Evolutionary conservation across 2,329 filamentous ascomycete species (phyloP).

Genomic region (Hypoxylon sp.): DNA sequence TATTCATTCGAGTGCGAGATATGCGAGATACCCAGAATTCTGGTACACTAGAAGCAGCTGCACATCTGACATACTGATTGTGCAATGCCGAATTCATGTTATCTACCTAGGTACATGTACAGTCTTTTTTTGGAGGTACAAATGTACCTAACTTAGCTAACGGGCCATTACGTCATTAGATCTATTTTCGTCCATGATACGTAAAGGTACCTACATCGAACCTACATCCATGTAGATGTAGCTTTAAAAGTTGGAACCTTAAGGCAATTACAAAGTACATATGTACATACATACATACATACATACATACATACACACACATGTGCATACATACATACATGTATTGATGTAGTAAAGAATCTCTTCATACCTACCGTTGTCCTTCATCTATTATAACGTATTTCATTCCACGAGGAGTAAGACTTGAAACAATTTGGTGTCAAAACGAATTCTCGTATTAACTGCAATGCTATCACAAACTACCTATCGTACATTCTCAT

Average conservation of each 20-base stretch:
- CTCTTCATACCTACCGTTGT: not conserved
- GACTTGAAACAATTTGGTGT: not conserved
- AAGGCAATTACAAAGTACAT: no score
- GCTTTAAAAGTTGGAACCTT: no score
- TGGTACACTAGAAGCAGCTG: no score
- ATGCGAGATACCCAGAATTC: not conserved
- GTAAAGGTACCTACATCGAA: no score
- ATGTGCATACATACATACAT: no score
- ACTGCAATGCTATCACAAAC: not conserved
- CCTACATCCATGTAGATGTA: no score
- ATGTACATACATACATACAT: no score
- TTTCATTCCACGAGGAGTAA: not conserved
- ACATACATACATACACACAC: no score
- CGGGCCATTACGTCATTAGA: not conserved
- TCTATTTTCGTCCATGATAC: no score
- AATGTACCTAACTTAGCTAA: not conserved
- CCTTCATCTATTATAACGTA: not conserved
- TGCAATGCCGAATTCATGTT: no score
- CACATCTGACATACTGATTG: no score
- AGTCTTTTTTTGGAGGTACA: not conserved
- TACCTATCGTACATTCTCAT: not conserved
- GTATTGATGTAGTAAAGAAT: no score
- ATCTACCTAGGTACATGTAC: not conserved
- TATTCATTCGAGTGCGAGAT: not conserved
- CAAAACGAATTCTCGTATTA: not conserved